Evolutionary conservation across 1,139 yeast species (phyloP).

Genomic region (Pichia sp.): DNA sequence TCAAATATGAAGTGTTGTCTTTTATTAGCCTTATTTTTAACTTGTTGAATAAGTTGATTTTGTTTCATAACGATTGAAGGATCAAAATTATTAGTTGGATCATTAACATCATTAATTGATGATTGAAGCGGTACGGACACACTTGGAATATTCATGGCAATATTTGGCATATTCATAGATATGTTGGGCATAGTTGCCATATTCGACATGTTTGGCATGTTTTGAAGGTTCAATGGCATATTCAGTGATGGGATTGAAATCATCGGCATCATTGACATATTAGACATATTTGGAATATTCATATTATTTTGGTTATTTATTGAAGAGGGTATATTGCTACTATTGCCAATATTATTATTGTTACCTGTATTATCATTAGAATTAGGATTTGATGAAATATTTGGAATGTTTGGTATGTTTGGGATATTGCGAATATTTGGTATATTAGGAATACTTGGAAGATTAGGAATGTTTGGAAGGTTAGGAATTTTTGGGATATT

Average conservation of each 20-base stretch:
- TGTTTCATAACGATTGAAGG: slow-evolving; percentile 14
- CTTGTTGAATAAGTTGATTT: slow-evolving; percentile 15
- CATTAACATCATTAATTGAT: background rate
- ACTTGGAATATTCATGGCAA: background rate
- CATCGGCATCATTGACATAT: slow-evolving; percentile 4
- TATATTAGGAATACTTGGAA: background rate
- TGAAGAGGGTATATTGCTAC: background rate
- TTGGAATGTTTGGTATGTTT: background rate
- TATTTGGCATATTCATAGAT: slow-evolving; percentile 1
- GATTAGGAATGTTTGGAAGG: background rate
- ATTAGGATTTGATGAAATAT: no score
- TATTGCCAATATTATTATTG: no score
- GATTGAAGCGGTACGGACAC: background rate
- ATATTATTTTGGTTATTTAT: background rate
- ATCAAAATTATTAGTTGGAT: slow-evolving; percentile 5
- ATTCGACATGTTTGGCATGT: background rate
- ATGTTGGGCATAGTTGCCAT: slow-evolving; percentile 1
- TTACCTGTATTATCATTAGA: no score
- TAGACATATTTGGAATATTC: slow-evolving; percentile 1
- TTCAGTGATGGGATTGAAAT: slow-evolving; percentile 7
- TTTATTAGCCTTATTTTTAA: slow-evolving; percentile 9
- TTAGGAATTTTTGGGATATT: background rate
- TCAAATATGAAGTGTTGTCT: slow-evolving; percentile 44
- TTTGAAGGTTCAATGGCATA: background rate
- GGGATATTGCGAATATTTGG: background rate